phyloP scores from a whole-genome alignment of 352 stramenopile species.

The Globisporangium alternatum region DNA sequence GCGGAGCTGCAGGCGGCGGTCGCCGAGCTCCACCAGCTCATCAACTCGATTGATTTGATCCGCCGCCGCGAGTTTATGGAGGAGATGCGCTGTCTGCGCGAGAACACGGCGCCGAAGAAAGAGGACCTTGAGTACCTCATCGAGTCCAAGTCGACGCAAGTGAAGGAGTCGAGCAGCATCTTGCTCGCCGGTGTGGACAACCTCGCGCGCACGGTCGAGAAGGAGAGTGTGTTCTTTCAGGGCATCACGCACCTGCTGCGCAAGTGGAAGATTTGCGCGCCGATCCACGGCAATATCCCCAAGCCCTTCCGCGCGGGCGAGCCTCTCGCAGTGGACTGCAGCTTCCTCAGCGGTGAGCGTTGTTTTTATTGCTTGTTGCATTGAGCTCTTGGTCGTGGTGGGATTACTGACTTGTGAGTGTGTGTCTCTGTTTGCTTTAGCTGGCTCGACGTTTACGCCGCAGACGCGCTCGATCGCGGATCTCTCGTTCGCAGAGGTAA shows the following conservation, averaged over 20 bases:
- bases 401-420: neutral
- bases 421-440: constrained; percentile 27
- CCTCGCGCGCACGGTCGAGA: constrained; percentile 65
- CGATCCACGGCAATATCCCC: constrained; percentile 84
- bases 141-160: constrained; percentile 68
- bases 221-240: constrained; percentile 84
- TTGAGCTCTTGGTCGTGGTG: neutral
- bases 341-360: constrained; percentile 68
- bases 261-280: constrained; percentile 86
- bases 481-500: constrained; percentile 78
- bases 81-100: constrained; percentile 83
- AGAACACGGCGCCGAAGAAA: constrained; percentile 79
- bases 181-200: constrained; percentile 69
- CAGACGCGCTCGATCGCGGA: constrained; percentile 73
- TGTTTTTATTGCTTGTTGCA: neutral
- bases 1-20: constrained; percentile 72
- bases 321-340: constrained; percentile 81
- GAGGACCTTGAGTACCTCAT: constrained; percentile 80
- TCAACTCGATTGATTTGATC: constrained; percentile 88
- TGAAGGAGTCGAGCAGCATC: constrained; percentile 76
- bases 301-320: constrained; percentile 85
- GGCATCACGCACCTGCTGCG: constrained; percentile 72
- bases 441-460: constrained; percentile 70
- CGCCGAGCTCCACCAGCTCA: constrained; percentile 80
- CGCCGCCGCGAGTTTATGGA: constrained; percentile 75